Evolutionary conservation across 2,329 filamentous ascomycete species (phyloP), one percentile per base, ranked within the genome.

Genomic region (Cryoendolithus antarcticus): DNA sequence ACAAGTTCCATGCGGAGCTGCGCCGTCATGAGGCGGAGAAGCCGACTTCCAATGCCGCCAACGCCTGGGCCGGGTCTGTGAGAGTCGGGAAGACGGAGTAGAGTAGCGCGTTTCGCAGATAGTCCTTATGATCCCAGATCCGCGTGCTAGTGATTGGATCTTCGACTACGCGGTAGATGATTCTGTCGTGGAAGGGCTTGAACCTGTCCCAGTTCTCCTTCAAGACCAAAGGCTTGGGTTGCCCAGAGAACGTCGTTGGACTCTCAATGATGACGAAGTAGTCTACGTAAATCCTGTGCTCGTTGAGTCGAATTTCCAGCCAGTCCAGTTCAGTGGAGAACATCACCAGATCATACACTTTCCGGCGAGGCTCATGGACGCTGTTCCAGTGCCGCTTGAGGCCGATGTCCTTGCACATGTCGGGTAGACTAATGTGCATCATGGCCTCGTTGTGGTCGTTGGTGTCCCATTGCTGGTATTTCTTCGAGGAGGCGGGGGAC

Each of bases 261-360:
- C 38, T 31, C 24, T 43, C 41, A 19, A 43, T 34, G 21, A 43
- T 34, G 30, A 43, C 38, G 19, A 43, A 43, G 41, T 37, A 43
- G 30, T 43, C 41, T 4, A 43, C 41, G 19, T 40, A 40, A 27
- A 27, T 27, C 24, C 24, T 27, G 24, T 27, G 24, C 24, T 27
- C 24, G 7, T 74, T 66, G 3, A 81, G 62, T 8, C 75, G 71
- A 35, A 82, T 72, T 54, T 81, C 76, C 32, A 81, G 64, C 67
- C 74, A 77, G 58, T 80, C 76, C 9, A 80, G 63, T 58, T 80
- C 77, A 2, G 65, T 70, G 47, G 75, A 77, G 48, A 80, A 58
- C 64, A 79, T 70, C 49, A 77, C 64, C 2, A 81, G 62, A 52
- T 81, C 77, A 19, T 19, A 19, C 15, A 19, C 15, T 19, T 19